These are phyloP conservation scores for Pyrenochaeta sp. DNA, from an alignment of 2,329 filamentous ascomycete species.

Conservation along the genomic window DNA sequence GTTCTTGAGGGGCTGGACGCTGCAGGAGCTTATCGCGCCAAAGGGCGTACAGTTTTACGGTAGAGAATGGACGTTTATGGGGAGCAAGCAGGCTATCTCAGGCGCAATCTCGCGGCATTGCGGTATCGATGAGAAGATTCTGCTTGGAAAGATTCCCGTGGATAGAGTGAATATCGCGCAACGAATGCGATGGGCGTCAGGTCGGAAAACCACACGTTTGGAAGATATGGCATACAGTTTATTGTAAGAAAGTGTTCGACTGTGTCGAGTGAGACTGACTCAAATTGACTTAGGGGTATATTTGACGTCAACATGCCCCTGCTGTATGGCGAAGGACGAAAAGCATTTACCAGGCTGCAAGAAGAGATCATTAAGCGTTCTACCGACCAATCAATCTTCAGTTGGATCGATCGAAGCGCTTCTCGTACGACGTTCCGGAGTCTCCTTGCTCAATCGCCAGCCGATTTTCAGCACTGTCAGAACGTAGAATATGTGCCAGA, in stretches of 20 bases:
- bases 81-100: slow-evolving; percentile 10
- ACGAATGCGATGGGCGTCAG: slow-evolving; percentile 21
- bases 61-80: slow-evolving; percentile 7
- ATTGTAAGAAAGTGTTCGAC: too few relatives aligned
- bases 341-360: slow-evolving; percentile 13
- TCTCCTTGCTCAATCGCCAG: not conserved
- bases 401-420: slow-evolving; percentile 1
- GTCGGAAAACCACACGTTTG: slow-evolving; percentile 16
- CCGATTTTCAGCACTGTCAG: not conserved
- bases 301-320: slow-evolving; percentile 23
- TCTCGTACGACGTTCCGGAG: not conserved
- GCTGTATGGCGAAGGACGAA: slow-evolving; percentile 14
- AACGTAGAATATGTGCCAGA: not conserved
- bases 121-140: slow-evolving; percentile 8
- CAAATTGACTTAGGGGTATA: slow-evolving; percentile 10
- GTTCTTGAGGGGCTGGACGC: not conserved
- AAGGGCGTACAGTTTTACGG: slow-evolving; percentile 21
- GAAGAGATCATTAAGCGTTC: slow-evolving; percentile 16
- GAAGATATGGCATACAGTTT: slow-evolving; percentile 17
- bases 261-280: too few relatives aligned
- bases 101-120: slow-evolving; percentile 12
- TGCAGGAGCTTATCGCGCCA: not conserved
- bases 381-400: slow-evolving; percentile 6
- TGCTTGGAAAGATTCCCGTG: not conserved
- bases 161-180: slow-evolving; percentile 1